Evolutionary conservation across 495 filamentous ascomycete genomes (phyloP), one percentile per base, ranked within the genome.

Genomic region (Penicillium macrosclerotiorum): DNA sequence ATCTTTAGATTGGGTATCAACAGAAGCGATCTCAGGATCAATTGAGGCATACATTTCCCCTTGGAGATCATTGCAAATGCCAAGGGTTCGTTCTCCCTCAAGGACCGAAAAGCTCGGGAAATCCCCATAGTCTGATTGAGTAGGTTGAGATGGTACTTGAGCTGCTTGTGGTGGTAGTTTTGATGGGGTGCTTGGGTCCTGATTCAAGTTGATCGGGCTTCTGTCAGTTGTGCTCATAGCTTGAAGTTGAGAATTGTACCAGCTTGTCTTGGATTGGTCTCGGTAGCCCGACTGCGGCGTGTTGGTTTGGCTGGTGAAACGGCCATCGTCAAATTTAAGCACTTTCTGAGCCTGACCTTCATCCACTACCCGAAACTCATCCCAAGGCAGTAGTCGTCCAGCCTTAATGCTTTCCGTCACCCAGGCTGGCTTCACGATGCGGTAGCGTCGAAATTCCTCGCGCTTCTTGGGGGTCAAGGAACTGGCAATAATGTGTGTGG

Each of bases 361-460:
- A 51, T 94, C 88, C 12, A 95, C 68, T 13, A 95, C 81, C 25
- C 87, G 78, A 57, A 86, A 98, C 4, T 78, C 71, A 42, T 85
- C 76, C 93, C 93, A 98, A 2, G 90, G 85, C 36, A 96, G 72
- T 32, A 96, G 56, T 40, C 77, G 84, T 1, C 90, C 89, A 4
- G 84, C 86, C 36, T 81, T 74, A 43, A 97, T 78, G 59, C 90
- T 94, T 47, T 97, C 93, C 8, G 88, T 83, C 2, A 97, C 77
- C 93, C 93, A 98, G 38, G 90, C 85, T n/a, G 93, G 93, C 65
- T 91, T 95, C 51, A 96, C 93, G 18, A 98, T 88, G 22, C 89
- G 82, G 57, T 96, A 97, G 44, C 79, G 81, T 16, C 69, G 73
- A 51, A 94, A 95, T 49, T 96, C 93, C 24, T 88, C 81, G 22